Evolutionary conservation across 2,329 filamentous ascomycete species (phyloP).

Genomic region (Trichocomaceae sp.): DNA sequence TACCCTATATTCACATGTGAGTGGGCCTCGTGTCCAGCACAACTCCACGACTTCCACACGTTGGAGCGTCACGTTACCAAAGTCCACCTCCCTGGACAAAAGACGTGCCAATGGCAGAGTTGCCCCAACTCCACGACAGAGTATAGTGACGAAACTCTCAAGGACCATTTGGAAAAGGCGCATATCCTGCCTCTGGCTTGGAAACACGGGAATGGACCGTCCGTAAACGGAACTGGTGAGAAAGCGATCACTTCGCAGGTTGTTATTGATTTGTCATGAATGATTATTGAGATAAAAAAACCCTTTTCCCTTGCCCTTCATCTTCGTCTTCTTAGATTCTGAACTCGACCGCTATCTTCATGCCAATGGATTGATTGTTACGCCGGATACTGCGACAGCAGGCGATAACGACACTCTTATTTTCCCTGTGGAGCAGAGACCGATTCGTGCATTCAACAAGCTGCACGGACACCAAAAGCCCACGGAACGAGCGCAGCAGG

Average conservation of each 20-base stretch:
- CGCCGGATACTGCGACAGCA: slow-evolving; percentile 34
- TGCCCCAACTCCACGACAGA: slow-evolving; percentile 14
- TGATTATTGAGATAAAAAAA: slow-evolving; percentile 13
- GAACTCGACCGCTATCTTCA: slow-evolving; percentile 43
- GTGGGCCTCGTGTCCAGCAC: slow-evolving; percentile 52
- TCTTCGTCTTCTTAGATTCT: slow-evolving; percentile 24
- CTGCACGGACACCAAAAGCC: slow-evolving; percentile 37
- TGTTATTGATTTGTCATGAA: slow-evolving; percentile 19
- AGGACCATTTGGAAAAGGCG: slow-evolving; percentile 45
- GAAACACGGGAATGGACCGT: slow-evolving; percentile 55
- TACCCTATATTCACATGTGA: slow-evolving; percentile 49
- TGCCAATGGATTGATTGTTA: slow-evolving; percentile 44
- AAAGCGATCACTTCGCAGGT: slow-evolving; percentile 17
- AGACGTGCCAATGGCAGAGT: slow-evolving; percentile 21
- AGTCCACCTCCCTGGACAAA: slow-evolving; percentile 40
- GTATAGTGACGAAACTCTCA: slow-evolving; percentile 36
- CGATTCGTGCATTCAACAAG: slow-evolving; percentile 36
- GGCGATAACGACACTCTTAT: slow-evolving; percentile 29
- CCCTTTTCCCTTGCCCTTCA: slow-evolving; percentile 1
- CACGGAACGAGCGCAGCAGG: slow-evolving; percentile 42
- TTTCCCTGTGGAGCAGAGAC: slow-evolving; percentile 28
- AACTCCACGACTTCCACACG: slow-evolving; percentile 57
- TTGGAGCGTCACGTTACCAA: slow-evolving; percentile 55
- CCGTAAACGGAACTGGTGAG: slow-evolving; percentile 51
- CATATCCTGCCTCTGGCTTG: slow-evolving; percentile 52